These are phyloP conservation scores for Musa troglodytarum DNA, from an alignment of 176 grass and related monocot species.

Conservation along the genomic window DNA sequence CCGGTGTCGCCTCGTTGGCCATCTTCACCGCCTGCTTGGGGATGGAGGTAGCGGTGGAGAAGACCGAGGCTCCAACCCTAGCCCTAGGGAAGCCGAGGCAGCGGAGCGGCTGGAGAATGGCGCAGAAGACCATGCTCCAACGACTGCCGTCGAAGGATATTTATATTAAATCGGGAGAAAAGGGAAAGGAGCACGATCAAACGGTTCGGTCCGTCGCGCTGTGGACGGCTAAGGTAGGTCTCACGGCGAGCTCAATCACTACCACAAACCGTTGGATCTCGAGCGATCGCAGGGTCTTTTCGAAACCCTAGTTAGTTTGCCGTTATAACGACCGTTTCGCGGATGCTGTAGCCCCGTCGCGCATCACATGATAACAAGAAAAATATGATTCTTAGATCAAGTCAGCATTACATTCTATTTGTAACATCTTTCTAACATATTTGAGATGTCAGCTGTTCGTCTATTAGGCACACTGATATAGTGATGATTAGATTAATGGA, in stretches of 20 bases:
- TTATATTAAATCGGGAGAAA: too few relatives aligned
- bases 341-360: neutral
- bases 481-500: too few relatives aligned
- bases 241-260: neutral
- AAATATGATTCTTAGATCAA: too few relatives aligned
- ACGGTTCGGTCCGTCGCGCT: neutral
- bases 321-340: neutral
- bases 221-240: neutral
- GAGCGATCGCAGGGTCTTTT: neutral
- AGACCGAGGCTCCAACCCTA: neutral
- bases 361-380: too few relatives aligned
- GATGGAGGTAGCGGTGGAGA: neutral
- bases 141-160: neutral
- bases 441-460: too few relatives aligned
- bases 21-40: neutral
- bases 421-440: too few relatives aligned
- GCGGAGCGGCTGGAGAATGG: constrained; percentile 1
- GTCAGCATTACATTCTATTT: too few relatives aligned
- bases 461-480: too few relatives aligned
- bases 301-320: neutral
- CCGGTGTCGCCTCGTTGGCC: neutral
- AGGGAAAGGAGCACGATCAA: too few relatives aligned
- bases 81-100: neutral
- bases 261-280: neutral
- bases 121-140: neutral